phyloP scores from a whole-genome alignment of 129 eudicot species.

The Logfia minima region DNA sequence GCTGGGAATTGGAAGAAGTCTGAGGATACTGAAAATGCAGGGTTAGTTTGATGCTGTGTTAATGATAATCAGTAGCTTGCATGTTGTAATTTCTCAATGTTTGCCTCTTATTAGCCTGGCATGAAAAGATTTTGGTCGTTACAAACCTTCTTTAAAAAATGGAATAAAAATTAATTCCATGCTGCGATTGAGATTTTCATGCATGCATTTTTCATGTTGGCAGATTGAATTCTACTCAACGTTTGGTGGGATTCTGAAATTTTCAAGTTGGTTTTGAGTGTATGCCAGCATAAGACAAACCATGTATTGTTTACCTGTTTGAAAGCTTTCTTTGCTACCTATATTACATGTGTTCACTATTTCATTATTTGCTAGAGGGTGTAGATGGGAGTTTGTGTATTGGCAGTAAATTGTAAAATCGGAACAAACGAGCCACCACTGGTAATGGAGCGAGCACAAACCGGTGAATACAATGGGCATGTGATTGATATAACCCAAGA shows the following conservation, averaged over 20 bases:
- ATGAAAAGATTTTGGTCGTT: neutral
- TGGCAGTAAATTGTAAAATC: slow-evolving; percentile 50
- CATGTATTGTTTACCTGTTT: neutral
- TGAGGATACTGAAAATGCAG: neutral
- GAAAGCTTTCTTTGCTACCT: slow-evolving; percentile 24
- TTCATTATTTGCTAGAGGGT: slow-evolving; percentile 33
- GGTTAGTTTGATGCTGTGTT: neutral
- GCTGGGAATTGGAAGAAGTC: neutral
- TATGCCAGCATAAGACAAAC: neutral
- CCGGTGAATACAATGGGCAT: slow-evolving; percentile 48
- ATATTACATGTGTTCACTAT: slow-evolving; percentile 49
- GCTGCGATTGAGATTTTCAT: neutral
- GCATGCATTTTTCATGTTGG: slow-evolving; percentile 6
- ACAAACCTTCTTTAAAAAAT: neutral
- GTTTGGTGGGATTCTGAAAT: slow-evolving; percentile 17
- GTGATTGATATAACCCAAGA: slow-evolving; percentile 72
- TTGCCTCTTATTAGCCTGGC: neutral
- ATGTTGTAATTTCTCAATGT: neutral
- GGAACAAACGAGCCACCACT: slow-evolving; percentile 34
- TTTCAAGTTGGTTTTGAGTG: slow-evolving; percentile 9
- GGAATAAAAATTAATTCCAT: slow-evolving; percentile 2
- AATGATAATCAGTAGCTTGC: neutral
- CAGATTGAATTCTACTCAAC: slow-evolving; percentile 25
- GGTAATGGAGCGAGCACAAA: slow-evolving; percentile 67
- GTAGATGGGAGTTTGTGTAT: slow-evolving; percentile 64